Evolutionary conservation across 306 rosid genomes (phyloP), one percentile per base, ranked within the genome.

Genomic region (Cucurbita argyrosperma): DNA sequence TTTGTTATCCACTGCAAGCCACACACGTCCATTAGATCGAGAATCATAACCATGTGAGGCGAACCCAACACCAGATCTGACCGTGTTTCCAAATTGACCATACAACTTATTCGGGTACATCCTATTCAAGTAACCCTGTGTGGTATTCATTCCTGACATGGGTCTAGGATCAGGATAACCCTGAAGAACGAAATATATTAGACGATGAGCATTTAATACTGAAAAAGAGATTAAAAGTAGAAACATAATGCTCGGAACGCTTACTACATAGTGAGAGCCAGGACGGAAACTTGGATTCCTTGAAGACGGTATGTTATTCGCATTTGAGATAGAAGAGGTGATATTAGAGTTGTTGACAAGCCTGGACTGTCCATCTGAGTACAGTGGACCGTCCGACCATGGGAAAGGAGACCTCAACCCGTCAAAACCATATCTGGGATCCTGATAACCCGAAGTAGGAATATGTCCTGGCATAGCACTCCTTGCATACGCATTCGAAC

Each of bases 91-190:
- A 80, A 87, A 94, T 39, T 85, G 95, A 16, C 96, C 86, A 47
- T 90, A 94, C 58, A 89, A 38, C 78, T 88, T 93, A 88, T 73
- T 85, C 0, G 96, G 92, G 74, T 90, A 93, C 84, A 90, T 85
- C 76, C 96, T 83, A 55, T 85, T 91, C 4, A 87, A 85, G 80
- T 78, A 88, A 26, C 90, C 93, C 57, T 79, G 92, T 53, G 86
- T 65, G 21, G 92, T 65, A 54, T 84, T 89, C 82, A 93, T 82
- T 64, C 92, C 92, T 10, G 97, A 85, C 77, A 93, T 74, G 46
- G 96, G 97, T 76, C 96, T 89, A 11, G 97, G 96, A 61, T 90
- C 96, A 66, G 88, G 97, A 85, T 89, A 78, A n/a, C 97, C 97
- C 98, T 93, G 69, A 5, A 21, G 8, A 18, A 58, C 10, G 39